phyloP scores from a whole-genome alignment of 306 rosid species.

The Cucurbita argyrosperma region DNA sequence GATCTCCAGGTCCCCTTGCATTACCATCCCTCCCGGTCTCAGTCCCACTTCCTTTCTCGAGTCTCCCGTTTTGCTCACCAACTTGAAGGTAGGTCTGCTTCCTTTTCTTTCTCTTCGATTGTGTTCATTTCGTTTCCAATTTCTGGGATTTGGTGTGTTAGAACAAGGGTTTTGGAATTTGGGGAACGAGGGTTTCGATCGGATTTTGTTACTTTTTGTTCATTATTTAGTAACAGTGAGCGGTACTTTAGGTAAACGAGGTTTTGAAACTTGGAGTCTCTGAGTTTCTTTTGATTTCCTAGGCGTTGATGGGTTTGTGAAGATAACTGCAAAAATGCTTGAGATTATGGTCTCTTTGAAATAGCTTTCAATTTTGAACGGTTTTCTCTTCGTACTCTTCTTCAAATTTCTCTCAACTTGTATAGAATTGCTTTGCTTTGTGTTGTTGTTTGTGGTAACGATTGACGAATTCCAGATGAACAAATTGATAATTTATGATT shows the following conservation, averaged over 20 bases:
- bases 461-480: not conserved
- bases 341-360: not conserved
- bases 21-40: constrained; percentile 69
- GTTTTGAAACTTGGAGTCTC: not conserved
- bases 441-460: not conserved
- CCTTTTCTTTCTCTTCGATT: not conserved
- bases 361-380: not conserved
- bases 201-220: not conserved
- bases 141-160: not conserved
- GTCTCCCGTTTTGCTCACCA: constrained; percentile 76
- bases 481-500: not conserved
- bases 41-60: constrained; percentile 85
- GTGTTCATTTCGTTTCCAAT: not conserved
- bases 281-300: not conserved
- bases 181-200: not conserved
- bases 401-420: not conserved
- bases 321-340: not conserved
- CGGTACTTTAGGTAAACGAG: not conserved
- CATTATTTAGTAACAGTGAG: not conserved
- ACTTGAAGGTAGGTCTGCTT: constrained; percentile 79
- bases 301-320: not conserved
- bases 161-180: not conserved
- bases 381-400: not conserved
- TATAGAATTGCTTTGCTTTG: not conserved
- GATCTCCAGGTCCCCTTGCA: constrained; percentile 80